phyloP scores from a whole-genome alignment of 192 early-diverging fungal species.

The Irineochytrium annulatum region DNA sequence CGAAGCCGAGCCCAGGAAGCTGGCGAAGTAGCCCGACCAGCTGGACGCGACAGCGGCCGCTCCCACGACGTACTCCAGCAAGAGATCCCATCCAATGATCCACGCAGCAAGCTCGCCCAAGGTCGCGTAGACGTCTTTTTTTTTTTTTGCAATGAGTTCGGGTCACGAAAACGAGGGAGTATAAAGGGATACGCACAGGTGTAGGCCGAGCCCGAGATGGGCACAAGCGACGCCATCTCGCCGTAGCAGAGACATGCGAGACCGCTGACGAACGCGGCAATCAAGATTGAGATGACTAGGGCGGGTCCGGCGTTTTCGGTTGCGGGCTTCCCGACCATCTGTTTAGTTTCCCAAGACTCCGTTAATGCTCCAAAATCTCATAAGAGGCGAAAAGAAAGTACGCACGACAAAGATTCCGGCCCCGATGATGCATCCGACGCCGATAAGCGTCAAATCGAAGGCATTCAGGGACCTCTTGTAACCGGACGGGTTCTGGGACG shows the following conservation, averaged over 20 bases:
- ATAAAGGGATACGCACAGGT: conserved; percentile 45
- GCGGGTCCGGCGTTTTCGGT: conserved; percentile 75
- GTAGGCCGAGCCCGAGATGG: conserved; percentile 83
- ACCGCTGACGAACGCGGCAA: conserved; percentile 69
- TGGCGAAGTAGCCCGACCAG: conserved; percentile 78
- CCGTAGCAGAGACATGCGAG: conserved; percentile 81
- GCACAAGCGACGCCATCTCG: conserved; percentile 83
- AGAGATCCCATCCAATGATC: conserved; percentile 90
- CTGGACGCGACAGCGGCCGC: conserved; percentile 77
- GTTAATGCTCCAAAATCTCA: too few species aligned
- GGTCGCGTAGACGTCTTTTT: conserved; percentile 68
- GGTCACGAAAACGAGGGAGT: not conserved
- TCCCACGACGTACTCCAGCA: conserved; percentile 82
- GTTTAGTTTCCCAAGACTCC: too few species aligned
- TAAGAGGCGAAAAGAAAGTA: too few species aligned
- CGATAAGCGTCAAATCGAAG: conserved; percentile 61
- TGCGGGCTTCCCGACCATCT: conserved; percentile 62
- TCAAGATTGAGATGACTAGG: conserved; percentile 73
- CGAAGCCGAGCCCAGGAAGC: conserved; percentile 65
- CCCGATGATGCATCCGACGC: conserved; percentile 75
- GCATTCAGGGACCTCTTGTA: conserved; percentile 42
- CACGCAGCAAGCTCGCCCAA: conserved; percentile 84
- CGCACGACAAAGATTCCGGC: conserved; percentile 77
- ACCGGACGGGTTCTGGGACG: too few species aligned
- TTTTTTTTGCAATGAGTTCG: not conserved